Evolutionary conservation across 164 flowering plant genomes (phyloP).

Genomic region (Nymphaea colorata): DNA sequence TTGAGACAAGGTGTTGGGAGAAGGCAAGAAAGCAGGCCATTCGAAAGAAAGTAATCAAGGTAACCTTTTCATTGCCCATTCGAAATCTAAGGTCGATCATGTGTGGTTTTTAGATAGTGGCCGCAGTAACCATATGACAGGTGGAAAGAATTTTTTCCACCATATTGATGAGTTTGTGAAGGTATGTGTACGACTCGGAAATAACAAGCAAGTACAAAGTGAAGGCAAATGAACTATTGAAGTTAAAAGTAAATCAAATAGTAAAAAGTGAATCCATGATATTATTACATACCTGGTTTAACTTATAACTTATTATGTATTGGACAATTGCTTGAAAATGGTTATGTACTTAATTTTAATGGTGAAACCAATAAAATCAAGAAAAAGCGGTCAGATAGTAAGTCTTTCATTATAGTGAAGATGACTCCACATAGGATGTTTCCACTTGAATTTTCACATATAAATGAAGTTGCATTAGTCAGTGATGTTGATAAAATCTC

Average conservation of each 20-base stretch:
- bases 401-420: background rate
- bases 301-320: slow-evolving; percentile 4
- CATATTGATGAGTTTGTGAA: background rate
- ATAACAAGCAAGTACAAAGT: background rate
- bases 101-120: background rate
- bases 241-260: too few species aligned
- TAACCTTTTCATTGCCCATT: slow-evolving; percentile 5
- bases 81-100: background rate
- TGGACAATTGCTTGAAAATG: slow-evolving; percentile 7
- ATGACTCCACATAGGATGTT: slow-evolving; percentile 1
- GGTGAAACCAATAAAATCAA: background rate
- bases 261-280: too few species aligned
- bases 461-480: background rate
- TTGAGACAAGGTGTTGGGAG: background rate
- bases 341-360: background rate
- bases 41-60: background rate
- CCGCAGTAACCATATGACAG: slow-evolving; percentile 3
- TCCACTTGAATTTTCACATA: too few species aligned
- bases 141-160: background rate
- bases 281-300: slow-evolving; percentile 5
- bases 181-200: slow-evolving; percentile 3
- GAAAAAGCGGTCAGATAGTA: background rate
- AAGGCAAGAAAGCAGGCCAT: background rate
- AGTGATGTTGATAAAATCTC: background rate
- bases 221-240: background rate